Evolutionary conservation across 352 stramenopile species (phyloP).

Genomic region (Globisporangium cederbergense): DNA sequence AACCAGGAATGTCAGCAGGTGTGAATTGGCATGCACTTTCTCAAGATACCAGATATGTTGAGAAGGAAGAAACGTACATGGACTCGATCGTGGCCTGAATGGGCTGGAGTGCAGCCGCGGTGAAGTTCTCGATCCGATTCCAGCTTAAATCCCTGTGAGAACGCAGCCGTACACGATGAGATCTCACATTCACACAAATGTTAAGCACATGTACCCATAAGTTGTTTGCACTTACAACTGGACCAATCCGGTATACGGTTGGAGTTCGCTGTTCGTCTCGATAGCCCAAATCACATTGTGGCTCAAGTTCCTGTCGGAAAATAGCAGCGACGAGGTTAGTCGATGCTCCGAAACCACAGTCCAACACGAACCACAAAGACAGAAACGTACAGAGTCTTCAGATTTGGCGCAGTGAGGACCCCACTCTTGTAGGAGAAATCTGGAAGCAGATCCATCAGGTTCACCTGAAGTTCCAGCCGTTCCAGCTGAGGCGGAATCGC

Average conservation of each 20-base stretch:
- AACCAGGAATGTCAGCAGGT: neutral
- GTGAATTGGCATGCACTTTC: neutral
- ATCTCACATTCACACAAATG: neutral
- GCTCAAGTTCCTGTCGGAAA: slow-evolving; percentile 46
- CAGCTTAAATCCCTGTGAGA: slow-evolving; percentile 46
- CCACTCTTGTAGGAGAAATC: slow-evolving; percentile 24
- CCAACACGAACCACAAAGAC: neutral
- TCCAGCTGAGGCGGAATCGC: slow-evolving; percentile 38
- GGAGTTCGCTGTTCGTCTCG: slow-evolving; percentile 43
- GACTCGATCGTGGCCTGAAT: slow-evolving; percentile 41
- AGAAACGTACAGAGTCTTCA: slow-evolving; percentile 46
- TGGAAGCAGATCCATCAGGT: slow-evolving; percentile 53
- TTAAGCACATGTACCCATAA: neutral
- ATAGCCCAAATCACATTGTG: slow-evolving; percentile 62
- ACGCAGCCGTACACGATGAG: neutral
- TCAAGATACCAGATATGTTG: neutral
- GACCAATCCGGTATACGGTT: slow-evolving; percentile 35
- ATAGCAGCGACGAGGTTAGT: neutral
- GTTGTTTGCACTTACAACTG: slow-evolving; percentile 34
- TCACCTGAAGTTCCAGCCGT: slow-evolving; percentile 45
- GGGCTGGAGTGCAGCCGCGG: slow-evolving; percentile 37
- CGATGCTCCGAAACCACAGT: neutral
- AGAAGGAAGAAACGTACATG: slow-evolving; percentile 35
- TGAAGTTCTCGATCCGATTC: slow-evolving; percentile 60
- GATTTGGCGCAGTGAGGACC: slow-evolving; percentile 23